phyloP scores from a whole-genome alignment of 2,329 filamentous ascomycete species.

The Kalaharituber pfeilii region DNA sequence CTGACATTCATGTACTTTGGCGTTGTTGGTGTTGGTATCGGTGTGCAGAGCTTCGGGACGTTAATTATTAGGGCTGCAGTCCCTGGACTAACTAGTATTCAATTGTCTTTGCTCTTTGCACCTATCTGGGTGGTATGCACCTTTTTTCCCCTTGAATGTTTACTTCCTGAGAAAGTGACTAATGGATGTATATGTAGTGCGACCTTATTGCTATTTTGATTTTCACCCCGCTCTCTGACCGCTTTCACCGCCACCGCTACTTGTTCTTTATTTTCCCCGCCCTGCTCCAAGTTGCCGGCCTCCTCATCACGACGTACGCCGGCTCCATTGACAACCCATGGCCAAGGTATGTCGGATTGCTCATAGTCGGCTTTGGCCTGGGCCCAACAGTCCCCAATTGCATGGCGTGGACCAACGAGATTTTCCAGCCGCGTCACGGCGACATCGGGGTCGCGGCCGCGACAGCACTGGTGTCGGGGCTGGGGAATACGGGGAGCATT shows the following conservation, averaged over 20 bases:
- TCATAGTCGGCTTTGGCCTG: slow-evolving; percentile 78
- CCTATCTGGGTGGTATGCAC: slow-evolving; percentile 66
- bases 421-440: slow-evolving; percentile 76
- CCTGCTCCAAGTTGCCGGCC: slow-evolving; percentile 62
- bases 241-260: slow-evolving; percentile 63
- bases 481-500: slow-evolving; percentile 74
- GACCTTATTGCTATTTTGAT: slow-evolving; percentile 75
- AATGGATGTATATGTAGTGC: slow-evolving; percentile 37
- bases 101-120: slow-evolving; percentile 67
- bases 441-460: slow-evolving; percentile 82
- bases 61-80: slow-evolving; percentile 72
- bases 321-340: slow-evolving; percentile 45
- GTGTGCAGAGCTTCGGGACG: slow-evolving; percentile 71
- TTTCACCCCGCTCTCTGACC: slow-evolving; percentile 69
- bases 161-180: not conserved
- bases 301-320: slow-evolving; percentile 63
- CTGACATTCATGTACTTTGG: slow-evolving; percentile 85
- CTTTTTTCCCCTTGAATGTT: not conserved
- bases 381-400: slow-evolving; percentile 82
- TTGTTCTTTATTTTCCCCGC: slow-evolving; percentile 64
- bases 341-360: slow-evolving; percentile 73
- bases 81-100: slow-evolving; percentile 50
- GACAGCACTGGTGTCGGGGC: slow-evolving; percentile 65
- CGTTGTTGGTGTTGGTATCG: slow-evolving; percentile 81
- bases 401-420: slow-evolving; percentile 81